Conservation (phyloP, 2,329 filamentous ascomycete species). For the Phaeosphaeriaceae sp. region DNA sequence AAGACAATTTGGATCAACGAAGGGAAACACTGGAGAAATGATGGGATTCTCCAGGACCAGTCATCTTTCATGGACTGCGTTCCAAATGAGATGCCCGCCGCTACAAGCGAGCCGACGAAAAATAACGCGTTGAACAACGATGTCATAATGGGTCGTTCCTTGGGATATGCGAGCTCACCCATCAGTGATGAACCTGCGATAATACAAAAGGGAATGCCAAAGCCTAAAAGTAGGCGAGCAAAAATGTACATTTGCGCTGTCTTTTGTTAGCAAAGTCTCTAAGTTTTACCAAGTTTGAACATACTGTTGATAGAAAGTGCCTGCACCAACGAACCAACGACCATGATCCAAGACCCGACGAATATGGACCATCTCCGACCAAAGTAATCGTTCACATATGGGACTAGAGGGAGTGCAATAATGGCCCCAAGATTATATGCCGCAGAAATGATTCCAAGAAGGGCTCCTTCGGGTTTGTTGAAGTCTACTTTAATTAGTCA, state of each 20-base stretch:
- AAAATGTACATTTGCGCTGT: constrained; percentile 58
- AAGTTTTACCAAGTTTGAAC: neutral
- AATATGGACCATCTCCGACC: constrained; percentile 51
- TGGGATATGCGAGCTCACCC: constrained; percentile 70
- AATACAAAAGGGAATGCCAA: constrained; percentile 69
- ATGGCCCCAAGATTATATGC: constrained; percentile 51
- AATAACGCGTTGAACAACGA: constrained; percentile 71
- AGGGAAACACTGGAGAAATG: constrained; percentile 67
- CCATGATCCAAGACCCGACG: constrained; percentile 53
- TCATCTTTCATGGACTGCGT: constrained; percentile 63
- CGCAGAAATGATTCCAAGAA: constrained; percentile 53
- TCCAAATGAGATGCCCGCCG: constrained; percentile 64
- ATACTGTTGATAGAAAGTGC: constrained; percentile 30
- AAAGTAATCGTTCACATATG: constrained; percentile 50
- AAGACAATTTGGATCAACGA: constrained; percentile 67
- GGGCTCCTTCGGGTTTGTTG: constrained; percentile 42
- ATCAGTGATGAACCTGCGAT: constrained; percentile 68
- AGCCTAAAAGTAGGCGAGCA: constrained; percentile 68
- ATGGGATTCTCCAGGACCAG: constrained; percentile 72
- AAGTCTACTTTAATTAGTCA: constrained; percentile 23
- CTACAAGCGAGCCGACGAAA: constrained; percentile 63
- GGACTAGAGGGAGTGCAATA: constrained; percentile 43
- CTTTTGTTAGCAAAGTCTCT: constrained; percentile 3
- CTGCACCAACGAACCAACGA: constrained; percentile 47
- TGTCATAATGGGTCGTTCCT: constrained; percentile 69